phyloP scores from a whole-genome alignment of 768 basidiomycete genomes.

The Boletus tylopilopsis region DNA sequence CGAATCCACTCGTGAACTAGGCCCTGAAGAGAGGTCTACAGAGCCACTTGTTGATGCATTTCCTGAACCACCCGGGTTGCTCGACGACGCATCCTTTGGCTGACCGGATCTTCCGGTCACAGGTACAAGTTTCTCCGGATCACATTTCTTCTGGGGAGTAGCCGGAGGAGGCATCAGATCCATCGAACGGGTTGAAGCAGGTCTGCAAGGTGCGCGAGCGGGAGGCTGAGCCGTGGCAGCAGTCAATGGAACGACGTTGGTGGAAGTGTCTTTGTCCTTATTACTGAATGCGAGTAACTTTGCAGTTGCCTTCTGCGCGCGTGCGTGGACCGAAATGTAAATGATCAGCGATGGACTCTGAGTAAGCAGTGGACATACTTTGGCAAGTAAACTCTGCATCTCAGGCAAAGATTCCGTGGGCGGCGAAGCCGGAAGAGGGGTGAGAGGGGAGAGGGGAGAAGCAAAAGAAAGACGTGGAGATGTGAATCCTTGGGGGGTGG shows the following conservation, averaged over 20 bases:
- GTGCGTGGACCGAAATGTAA: neutral
- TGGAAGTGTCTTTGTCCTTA: neutral
- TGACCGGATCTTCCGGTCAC: neutral
- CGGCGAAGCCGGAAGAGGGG: constrained; percentile 51
- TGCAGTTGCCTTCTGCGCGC: constrained; percentile 1
- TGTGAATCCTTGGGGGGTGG: constrained; percentile 21
- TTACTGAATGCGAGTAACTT: neutral
- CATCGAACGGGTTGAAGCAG: neutral
- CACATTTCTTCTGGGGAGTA: neutral
- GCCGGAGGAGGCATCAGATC: constrained; percentile 5
- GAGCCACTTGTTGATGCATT: neutral
- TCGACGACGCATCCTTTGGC: neutral
- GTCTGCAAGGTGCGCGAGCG: neutral
- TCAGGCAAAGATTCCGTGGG: constrained; percentile 7
- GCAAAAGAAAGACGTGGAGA: neutral
- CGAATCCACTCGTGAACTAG: neutral
- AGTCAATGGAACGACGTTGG: neutral
- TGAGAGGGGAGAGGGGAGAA: constrained; percentile 42
- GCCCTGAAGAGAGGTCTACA: neutral
- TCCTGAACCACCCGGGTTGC: neutral
- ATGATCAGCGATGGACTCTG: neutral
- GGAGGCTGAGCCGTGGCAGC: constrained; percentile 1
- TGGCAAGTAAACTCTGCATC: constrained; percentile 11
- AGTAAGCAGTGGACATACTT: constrained; percentile 16
- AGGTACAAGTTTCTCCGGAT: neutral